Percentiles rank a stretch among this genome's conserved stretches.
These are phyloP conservation scores for Gossypium australe DNA, from an alignment of 345 rosid species.

Conservation along the genomic window DNA sequence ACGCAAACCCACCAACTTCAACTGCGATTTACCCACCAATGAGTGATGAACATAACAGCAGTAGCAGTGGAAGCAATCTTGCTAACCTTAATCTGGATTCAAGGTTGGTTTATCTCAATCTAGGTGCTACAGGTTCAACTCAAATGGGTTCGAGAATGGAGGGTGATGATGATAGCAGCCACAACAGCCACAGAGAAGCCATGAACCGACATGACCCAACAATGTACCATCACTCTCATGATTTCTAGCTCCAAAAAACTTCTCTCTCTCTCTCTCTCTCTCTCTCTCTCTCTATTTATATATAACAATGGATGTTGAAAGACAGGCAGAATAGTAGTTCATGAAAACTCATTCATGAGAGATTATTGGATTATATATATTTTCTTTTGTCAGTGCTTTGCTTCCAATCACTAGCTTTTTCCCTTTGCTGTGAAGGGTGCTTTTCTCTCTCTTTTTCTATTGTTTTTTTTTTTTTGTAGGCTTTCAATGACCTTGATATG, in stretches of 20 bases:
- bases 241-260: slow-evolving; percentile 35
- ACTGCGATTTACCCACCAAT: slow-evolving; percentile 49
- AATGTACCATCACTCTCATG: slow-evolving; percentile 69
- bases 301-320: slow-evolving; percentile 16
- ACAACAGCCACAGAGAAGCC: slow-evolving; percentile 43
- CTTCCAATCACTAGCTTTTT: not conserved
- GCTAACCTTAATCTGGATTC: slow-evolving; percentile 58
- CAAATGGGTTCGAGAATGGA: slow-evolving; percentile 68
- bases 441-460: not conserved
- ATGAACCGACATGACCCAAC: slow-evolving; percentile 62
- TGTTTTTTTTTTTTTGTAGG: slow-evolving; percentile 34
- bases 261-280: not conserved
- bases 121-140: slow-evolving; percentile 59
- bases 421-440: not conserved
- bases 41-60: slow-evolving; percentile 59
- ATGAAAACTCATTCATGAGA: slow-evolving; percentile 19
- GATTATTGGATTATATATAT: slow-evolving; percentile 23
- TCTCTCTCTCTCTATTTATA: slow-evolving; percentile 5
- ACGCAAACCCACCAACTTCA: slow-evolving; percentile 35
- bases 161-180: slow-evolving; percentile 49
- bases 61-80: slow-evolving; percentile 41
- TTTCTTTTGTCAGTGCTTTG: slow-evolving; percentile 16
- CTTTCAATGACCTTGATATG: slow-evolving; percentile 27
- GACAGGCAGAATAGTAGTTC: slow-evolving; percentile 16
- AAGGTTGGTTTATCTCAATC: slow-evolving; percentile 85